Conservation (phyloP, 257 asterid species). For the Thymus mandschuricus region DNA sequence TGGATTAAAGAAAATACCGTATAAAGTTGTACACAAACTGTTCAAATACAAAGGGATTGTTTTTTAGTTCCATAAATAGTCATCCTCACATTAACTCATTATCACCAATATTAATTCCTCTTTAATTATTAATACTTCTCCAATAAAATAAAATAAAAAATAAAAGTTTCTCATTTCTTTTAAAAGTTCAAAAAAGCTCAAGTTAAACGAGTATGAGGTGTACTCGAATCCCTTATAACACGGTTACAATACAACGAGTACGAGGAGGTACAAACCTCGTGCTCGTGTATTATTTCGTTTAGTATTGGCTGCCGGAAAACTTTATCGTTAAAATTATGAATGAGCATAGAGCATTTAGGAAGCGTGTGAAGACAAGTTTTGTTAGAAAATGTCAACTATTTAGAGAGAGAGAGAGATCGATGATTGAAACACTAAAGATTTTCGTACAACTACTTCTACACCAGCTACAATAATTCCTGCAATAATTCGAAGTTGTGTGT, state of each 20-base stretch:
- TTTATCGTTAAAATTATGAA: background rate
- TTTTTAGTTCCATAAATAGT: background rate
- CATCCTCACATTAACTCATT: no score
- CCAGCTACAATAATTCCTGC: constrained; percentile 20
- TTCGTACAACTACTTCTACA: constrained; percentile 20
- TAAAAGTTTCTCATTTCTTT: no score
- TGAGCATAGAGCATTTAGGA: constrained; percentile 11
- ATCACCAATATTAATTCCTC: no score
- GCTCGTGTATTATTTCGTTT: no score
- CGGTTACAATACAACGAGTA: no score
- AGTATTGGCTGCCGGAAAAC: background rate
- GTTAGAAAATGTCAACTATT: constrained; percentile 27
- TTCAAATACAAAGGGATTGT: background rate
- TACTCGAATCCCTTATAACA: no score
- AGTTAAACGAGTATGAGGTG: no score
- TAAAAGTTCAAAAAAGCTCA: no score
- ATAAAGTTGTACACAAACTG: no score
- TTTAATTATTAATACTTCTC: no score
- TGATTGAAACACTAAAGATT: background rate
- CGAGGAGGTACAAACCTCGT: no score
- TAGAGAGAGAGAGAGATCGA: no score
- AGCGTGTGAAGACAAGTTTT: constrained; percentile 22
- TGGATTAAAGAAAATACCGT: background rate
- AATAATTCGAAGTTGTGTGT: background rate
- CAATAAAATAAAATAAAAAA: background rate